Conservation (phyloP, 306 rosid species). For the Gastrolobium villosum region DNA sequence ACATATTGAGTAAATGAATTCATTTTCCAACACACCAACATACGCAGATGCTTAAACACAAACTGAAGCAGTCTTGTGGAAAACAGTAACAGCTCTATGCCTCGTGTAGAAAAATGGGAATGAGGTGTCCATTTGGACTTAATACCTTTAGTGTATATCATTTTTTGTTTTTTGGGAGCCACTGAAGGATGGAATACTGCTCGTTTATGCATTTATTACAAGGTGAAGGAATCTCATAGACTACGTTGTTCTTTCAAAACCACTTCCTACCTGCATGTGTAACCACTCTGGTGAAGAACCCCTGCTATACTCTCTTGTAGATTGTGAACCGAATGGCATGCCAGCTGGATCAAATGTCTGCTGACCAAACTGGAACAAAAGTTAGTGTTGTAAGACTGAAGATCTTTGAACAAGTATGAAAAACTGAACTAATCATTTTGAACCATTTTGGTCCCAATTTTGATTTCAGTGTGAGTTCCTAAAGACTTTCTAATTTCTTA, state of each 20-base stretch:
- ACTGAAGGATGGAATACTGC: slow-evolving; percentile 44
- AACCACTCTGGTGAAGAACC: slow-evolving; percentile 94
- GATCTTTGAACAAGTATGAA: slow-evolving; percentile 31
- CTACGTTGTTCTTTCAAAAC: slow-evolving; percentile 82
- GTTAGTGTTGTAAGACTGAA: slow-evolving; percentile 46
- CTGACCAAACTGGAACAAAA: slow-evolving; percentile 66
- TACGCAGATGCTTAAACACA: slow-evolving; percentile 55
- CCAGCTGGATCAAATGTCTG: slow-evolving; percentile 73
- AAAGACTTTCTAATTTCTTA: slow-evolving; percentile 9
- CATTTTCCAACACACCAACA: slow-evolving; percentile 62
- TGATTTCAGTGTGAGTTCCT: background rate
- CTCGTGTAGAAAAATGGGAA: slow-evolving; percentile 56
- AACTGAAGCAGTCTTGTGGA: slow-evolving; percentile 50
- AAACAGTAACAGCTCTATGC: slow-evolving; percentile 59
- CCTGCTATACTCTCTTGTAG: slow-evolving; percentile 72
- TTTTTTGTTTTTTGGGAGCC: slow-evolving; percentile 47
- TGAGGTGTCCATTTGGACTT: slow-evolving; percentile 54
- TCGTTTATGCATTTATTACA: slow-evolving; percentile 63
- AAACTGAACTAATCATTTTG: slow-evolving; percentile 26
- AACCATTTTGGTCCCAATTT: background rate
- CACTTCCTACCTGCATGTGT: slow-evolving; percentile 95
- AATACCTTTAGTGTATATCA: slow-evolving; percentile 58
- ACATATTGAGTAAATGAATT: slow-evolving; percentile 62
- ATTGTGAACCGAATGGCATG: slow-evolving; percentile 71
- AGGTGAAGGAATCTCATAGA: slow-evolving; percentile 41